These are phyloP conservation scores for Globisporangium barbulae DNA, from an alignment of 352 stramenopile species.

Conservation along the genomic window DNA sequence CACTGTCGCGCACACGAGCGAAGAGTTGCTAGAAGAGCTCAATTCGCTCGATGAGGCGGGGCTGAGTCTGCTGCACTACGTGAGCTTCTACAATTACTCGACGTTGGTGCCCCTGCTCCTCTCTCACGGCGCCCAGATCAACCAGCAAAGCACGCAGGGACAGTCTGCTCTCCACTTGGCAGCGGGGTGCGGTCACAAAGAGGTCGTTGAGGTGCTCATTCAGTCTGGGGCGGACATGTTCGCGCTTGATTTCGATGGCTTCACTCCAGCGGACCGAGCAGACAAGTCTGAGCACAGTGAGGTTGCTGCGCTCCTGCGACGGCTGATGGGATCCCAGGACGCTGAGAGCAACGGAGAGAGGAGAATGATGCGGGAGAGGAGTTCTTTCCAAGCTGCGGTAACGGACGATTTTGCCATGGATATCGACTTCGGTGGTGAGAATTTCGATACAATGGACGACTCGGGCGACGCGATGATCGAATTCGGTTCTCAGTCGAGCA, in stretches of 20 bases:
- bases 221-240: slow-evolving; percentile 56
- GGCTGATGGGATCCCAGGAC: slow-evolving; percentile 30
- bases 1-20: slow-evolving; percentile 68
- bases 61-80: slow-evolving; percentile 86
- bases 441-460: slow-evolving; percentile 20
- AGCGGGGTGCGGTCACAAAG: slow-evolving; percentile 65
- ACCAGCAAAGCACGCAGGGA: slow-evolving; percentile 81
- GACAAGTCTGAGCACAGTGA: slow-evolving; percentile 66
- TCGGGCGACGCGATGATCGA: background rate
- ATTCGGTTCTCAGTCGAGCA: slow-evolving; percentile 24
- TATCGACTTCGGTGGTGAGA: slow-evolving; percentile 31
- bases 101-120: slow-evolving; percentile 74
- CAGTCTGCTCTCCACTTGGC: slow-evolving; percentile 83
- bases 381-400: slow-evolving; percentile 3
- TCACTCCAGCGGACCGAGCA: slow-evolving; percentile 70
- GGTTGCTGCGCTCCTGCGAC: slow-evolving; percentile 42
- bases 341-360: slow-evolving; percentile 3
- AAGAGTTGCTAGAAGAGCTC: slow-evolving; percentile 82
- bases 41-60: slow-evolving; percentile 87
- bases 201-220: slow-evolving; percentile 66
- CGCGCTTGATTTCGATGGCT: slow-evolving; percentile 65
- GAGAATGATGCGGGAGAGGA: background rate
- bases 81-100: slow-evolving; percentile 88
- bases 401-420: slow-evolving; percentile 39
- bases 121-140: slow-evolving; percentile 78